A percentile compares a stretch with the other conserved stretches of the same genome.
Conservation (phyloP, 73 alveolate species). For the Tetrahymena thermophila region DNA sequence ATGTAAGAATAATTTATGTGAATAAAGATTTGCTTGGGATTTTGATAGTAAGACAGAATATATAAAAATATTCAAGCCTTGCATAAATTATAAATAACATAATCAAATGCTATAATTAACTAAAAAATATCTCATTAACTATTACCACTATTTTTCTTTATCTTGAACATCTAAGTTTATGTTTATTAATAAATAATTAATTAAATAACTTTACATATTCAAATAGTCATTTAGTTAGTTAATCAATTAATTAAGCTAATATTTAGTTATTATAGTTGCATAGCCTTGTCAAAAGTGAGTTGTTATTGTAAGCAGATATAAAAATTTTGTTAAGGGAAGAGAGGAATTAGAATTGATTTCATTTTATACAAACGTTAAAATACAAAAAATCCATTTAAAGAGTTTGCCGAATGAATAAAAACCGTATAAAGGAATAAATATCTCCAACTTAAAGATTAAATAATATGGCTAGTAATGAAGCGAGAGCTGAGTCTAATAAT, state of each 20-base stretch:
- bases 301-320: not conserved
- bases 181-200: not conserved
- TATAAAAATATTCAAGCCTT: too few relatives aligned
- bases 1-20: too few relatives aligned
- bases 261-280: not conserved
- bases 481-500: not conserved
- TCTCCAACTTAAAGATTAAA: not conserved
- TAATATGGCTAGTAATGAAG: not conserved
- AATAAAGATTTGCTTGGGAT: too few relatives aligned
- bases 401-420: not conserved
- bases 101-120: too few relatives aligned
- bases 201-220: not conserved
- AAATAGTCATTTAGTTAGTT: not conserved
- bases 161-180: not conserved
- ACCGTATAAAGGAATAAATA: not conserved
- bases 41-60: too few relatives aligned
- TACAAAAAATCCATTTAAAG: not conserved
- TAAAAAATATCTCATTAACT: not conserved
- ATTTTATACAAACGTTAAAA: not conserved
- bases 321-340: not conserved
- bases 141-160: not conserved
- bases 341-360: too few relatives aligned
- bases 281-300: not conserved
- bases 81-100: too few relatives aligned
- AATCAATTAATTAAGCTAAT: not conserved